A percentile compares a stretch with the other conserved stretches of the same genome.
phyloP scores from a whole-genome alignment of 805 yeast genomes.

The Kodamaea kaohsiungensis region DNA sequence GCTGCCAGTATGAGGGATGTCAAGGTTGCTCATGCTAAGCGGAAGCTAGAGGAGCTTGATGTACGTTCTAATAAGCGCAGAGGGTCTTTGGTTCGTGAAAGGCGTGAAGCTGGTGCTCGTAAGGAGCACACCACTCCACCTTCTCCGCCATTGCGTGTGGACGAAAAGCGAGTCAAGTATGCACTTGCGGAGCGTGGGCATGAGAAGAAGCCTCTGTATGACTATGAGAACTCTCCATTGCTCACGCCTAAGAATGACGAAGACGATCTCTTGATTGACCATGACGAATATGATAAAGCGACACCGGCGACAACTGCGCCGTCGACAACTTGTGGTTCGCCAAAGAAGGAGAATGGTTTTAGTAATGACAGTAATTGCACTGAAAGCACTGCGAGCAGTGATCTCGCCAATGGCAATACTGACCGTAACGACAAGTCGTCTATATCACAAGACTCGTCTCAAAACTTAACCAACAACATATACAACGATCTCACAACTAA shows the following conservation, averaged over 20 bases:
- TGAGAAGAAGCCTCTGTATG: not conserved
- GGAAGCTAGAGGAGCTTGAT: constrained; percentile 37
- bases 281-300: constrained; percentile 2
- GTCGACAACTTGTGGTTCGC: constrained; percentile 10
- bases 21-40: constrained; percentile 18
- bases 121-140: constrained; percentile 5
- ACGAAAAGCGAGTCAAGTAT: constrained; percentile 1
- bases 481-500: constrained; percentile 23
- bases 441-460: no score
- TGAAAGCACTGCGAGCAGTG: not conserved
- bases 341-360: not conserved
- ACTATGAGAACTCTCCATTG: constrained; percentile 35
- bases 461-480: no score
- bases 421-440: not conserved
- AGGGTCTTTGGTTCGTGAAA: constrained; percentile 1
- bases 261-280: constrained; percentile 25
- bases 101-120: not conserved
- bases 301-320: constrained; percentile 11
- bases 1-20: constrained; percentile 35
- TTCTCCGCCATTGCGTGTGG: constrained; percentile 3
- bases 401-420: not conserved
- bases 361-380: constrained; percentile 2
- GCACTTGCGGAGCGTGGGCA: not conserved
- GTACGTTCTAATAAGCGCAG: constrained; percentile 25
- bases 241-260: constrained; percentile 46